phyloP scores from a whole-genome alignment of 345 rosid species.

The Linum tenue region DNA sequence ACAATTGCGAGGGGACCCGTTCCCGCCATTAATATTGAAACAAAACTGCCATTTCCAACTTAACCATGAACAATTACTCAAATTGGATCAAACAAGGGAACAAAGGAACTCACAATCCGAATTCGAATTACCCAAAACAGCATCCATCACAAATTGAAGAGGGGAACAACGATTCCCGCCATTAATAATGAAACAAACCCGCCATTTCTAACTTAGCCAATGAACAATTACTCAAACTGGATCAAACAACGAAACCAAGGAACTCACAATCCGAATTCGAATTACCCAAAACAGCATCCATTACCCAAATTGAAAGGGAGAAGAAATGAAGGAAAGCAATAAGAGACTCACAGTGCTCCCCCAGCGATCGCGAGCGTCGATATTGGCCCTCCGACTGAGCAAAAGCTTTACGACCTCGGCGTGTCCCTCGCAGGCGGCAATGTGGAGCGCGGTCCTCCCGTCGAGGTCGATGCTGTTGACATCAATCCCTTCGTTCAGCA shows the following conservation, averaged over 20 bases:
- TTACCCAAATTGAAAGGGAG: not conserved
- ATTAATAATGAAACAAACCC: too few relatives aligned
- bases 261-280: not conserved
- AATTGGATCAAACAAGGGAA: not conserved
- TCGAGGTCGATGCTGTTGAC: conserved; percentile 92
- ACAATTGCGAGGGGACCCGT: too few relatives aligned
- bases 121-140: not conserved
- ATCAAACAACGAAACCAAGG: not conserved
- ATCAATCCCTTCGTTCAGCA: conserved; percentile 63
- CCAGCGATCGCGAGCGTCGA: conserved; percentile 99
- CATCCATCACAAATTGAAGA: too few relatives aligned
- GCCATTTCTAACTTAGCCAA: too few relatives aligned
- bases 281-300: too few relatives aligned
- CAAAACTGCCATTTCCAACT: too few relatives aligned
- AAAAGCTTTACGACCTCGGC: conserved; percentile 58
- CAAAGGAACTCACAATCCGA: not conserved
- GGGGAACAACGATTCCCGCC: too few relatives aligned
- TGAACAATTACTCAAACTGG: too few relatives aligned
- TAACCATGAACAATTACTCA: too few relatives aligned
- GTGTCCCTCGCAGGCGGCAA: conserved; percentile 92
- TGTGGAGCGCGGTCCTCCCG: conserved; percentile 90
- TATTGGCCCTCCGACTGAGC: conserved; percentile 60
- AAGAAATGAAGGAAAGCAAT: not conserved
- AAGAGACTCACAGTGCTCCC: conserved; percentile 70
- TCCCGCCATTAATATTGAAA: too few relatives aligned